Evolutionary conservation across 2,329 filamentous ascomycete genomes (phyloP).

Genomic region (Colletotrichum spinosum): DNA sequence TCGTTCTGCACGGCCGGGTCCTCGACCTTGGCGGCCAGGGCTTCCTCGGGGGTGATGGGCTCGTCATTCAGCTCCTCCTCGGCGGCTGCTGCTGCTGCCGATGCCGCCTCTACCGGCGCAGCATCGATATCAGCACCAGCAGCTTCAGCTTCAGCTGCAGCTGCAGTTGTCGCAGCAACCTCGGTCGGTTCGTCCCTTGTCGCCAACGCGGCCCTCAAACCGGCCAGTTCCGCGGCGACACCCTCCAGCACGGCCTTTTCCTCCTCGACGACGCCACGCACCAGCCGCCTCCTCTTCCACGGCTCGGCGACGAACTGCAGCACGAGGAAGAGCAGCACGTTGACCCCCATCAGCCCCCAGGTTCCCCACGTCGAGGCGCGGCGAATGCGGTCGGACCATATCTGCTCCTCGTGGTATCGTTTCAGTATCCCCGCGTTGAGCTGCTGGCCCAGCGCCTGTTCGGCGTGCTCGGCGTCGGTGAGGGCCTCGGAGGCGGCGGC

Average conservation of each 20-base stretch:
- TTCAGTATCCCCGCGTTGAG: slow-evolving; percentile 87
- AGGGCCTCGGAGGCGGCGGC: slow-evolving; percentile 77
- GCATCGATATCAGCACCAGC: slow-evolving; percentile 43
- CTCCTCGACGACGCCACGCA: slow-evolving; percentile 84
- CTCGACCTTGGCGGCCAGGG: slow-evolving; percentile 10
- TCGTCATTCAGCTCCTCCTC: slow-evolving; percentile 24
- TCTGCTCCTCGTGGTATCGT: slow-evolving; percentile 98
- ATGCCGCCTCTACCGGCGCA: slow-evolving; percentile 37
- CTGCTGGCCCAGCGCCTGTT: slow-evolving; percentile 80
- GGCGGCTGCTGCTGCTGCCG: slow-evolving; percentile 5
- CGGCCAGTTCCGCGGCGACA: slow-evolving; percentile 56
- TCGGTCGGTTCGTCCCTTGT: slow-evolving; percentile 33
- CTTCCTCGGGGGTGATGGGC: slow-evolving; percentile 8
- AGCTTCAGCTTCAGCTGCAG: slow-evolving; percentile 43
- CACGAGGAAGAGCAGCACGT: slow-evolving; percentile 87
- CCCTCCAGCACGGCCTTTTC: slow-evolving; percentile 70
- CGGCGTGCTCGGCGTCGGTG: slow-evolving; percentile 79
- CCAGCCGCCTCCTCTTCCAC: slow-evolving; percentile 85
- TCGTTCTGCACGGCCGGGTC: slow-evolving; percentile 32
- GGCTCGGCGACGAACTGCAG: slow-evolving; percentile 93
- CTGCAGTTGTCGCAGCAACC: slow-evolving; percentile 13
- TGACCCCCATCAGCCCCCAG: slow-evolving; percentile 97
- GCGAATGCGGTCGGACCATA: slow-evolving; percentile 98
- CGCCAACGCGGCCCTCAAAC: slow-evolving; percentile 45
- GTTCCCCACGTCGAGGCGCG: slow-evolving; percentile 98